Evolutionary conservation across 768 basidiomycete species (phyloP), one percentile per base, ranked within the genome.

Genomic region (Serendipita sp.): DNA sequence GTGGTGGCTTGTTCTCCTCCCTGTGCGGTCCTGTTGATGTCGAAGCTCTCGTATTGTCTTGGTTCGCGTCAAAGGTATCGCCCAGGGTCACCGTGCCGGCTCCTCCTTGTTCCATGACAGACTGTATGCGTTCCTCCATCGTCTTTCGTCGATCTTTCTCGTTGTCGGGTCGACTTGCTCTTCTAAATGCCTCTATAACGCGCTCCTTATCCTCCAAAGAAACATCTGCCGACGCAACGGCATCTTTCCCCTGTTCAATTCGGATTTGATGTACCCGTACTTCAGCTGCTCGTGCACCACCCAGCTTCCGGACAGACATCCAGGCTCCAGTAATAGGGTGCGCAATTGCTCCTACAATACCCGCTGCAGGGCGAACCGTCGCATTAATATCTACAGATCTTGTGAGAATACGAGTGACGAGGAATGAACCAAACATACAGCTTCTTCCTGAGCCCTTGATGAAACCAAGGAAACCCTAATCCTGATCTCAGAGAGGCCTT

Each of bases 141-240:
- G 55, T 60, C n/a, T 16, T 34, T 3, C 55, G n/a, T 29, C 55
- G n/a, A 3, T 60, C 23, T n/a, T 60, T 70, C 65, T 71, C 70
- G n/a, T 70, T 69, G 2, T 72, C 71, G 10, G 68, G 67, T 29
- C 64, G 50, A 45, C 74, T 71, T 31, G 74, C 72, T 13, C 72
- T 70, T n/a, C 74, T 69, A 70, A 79, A 82, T 44, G 68, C 72
- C 60, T 68, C 67, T 34, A 79, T 64, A 11, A 80, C 73, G 15
- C 69, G 69, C 1, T 68, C 65, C 33, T 74, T 68, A 62, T 80
- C 71, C 2, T 69, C 64, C n/a, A 65, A 68, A 1, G 73, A 73
- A 46, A 62, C 16, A 34, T 63, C 55, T 60, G 55, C n/a, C 5
- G 55, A 60, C 3, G 55, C n/a, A 63, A 43, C 53, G 68, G 76